These are phyloP conservation scores for Nothopassalora personata DNA, from an alignment of 2,329 filamentous ascomycete genomes.

Conservation along the genomic window DNA sequence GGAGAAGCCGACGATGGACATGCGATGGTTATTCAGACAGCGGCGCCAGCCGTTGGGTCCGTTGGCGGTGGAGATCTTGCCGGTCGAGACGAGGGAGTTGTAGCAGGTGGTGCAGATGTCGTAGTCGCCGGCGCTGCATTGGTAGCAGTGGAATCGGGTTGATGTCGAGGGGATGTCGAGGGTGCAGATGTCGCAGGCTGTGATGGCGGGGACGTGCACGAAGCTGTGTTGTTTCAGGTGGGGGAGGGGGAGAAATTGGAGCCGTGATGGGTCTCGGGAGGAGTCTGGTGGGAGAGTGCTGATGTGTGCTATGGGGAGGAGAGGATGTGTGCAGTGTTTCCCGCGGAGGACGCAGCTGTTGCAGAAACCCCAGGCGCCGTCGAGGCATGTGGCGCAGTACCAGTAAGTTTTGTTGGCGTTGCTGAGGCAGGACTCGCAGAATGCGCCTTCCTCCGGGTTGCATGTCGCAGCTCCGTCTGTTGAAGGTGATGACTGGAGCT, in stretches of 20 bases:
- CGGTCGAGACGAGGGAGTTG: constrained; percentile 55
- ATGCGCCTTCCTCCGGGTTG: constrained; percentile 69
- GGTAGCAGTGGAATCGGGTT: constrained; percentile 72
- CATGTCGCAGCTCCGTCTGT: constrained; percentile 29
- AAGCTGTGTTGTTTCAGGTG: constrained; percentile 39
- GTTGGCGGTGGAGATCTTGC: constrained; percentile 67
- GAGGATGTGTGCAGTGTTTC: constrained; percentile 70
- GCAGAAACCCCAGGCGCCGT: constrained; percentile 93
- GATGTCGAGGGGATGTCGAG: constrained; percentile 64
- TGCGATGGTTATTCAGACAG: constrained; percentile 74
- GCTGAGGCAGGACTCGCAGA: constrained; percentile 70
- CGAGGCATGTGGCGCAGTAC: constrained; percentile 81
- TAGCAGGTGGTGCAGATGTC: constrained; percentile 82
- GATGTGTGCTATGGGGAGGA: constrained; percentile 68
- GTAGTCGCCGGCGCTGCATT: constrained; percentile 75
- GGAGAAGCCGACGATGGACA: constrained; percentile 73
- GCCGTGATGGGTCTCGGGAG: constrained; percentile 18
- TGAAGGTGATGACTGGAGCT: constrained; percentile 4
- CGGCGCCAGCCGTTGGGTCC: constrained; percentile 77
- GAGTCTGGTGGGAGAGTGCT: constrained; percentile 20
- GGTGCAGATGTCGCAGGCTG: constrained; percentile 75
- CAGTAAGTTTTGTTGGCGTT: constrained; percentile 82
- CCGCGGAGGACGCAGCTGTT: constrained; percentile 81
- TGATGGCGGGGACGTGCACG: constrained; percentile 48
- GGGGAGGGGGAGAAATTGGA: constrained; percentile 24